Base-by-base conservation (phyloP, 164 flowering plant genomes). In the Paratinospora sagittata region DNA sequence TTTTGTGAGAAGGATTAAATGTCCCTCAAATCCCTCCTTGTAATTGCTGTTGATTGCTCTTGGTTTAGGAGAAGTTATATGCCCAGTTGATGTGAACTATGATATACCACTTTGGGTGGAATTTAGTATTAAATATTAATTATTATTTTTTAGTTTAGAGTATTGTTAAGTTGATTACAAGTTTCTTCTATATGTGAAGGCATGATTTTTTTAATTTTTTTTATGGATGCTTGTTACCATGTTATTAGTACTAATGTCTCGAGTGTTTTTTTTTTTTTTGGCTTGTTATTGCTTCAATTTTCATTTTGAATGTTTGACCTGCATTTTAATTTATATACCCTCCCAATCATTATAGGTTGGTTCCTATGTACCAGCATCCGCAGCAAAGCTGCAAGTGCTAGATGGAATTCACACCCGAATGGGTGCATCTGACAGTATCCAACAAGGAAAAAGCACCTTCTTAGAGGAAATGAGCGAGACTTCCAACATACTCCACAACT, bases 371-470 rank as follows among this genome's bases (percentile, higher is more conserved):
- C 97, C 99, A 70, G 99, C 98, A 70, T 78, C 85, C 36, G 86
- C 90, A 62, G 94, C 96, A 72, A 86, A 80, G 73, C 76, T 95
- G 74, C 95, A 86, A 76, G 99, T 95, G 36, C 72, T 95, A 16
- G 97, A 95, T 80, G 86, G 92, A 39, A 83, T 95, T 64, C 78
- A 85, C 80, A 92, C 96, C 27, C 81, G 99, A 66, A 95, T 92
- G 93, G 99, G 99, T 43, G 87, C 95, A 75, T 91, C 96, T 30
- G 99, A 92, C 74, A 86, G 83, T 76, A 90, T 95, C 70, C 98
- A 92, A 70, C 89, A 78, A 74, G 99, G 99, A 67, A 84, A 84
- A 75, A 95, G 99, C 82, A 92, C 99, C 69, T 95, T 92, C 78
- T 82, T 95, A 36, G 99, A 95, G 77, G 97, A 95, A 80, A 75